Base-by-base conservation (phyloP, 2,329 filamentous ascomycete species). In the Botrytis byssoidea region DNA sequence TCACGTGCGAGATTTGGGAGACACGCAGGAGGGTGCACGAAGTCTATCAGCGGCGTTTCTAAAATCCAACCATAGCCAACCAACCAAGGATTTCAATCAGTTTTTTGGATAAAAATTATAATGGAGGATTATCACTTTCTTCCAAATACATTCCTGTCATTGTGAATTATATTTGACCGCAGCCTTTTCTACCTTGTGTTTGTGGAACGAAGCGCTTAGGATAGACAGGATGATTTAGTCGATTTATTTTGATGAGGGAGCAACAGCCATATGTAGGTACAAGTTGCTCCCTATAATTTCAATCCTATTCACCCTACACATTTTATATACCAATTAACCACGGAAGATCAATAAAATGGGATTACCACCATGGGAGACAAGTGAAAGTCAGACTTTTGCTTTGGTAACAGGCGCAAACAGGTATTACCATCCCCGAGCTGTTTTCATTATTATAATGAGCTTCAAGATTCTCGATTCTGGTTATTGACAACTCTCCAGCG, bases 391-490 rank as follows among this genome's bases (percentile, higher is more conserved):
- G 79, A 82, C 86, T 65, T 89, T 89, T 80, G 89, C 93, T 14
- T 85, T 97, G 57, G 89, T 97, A 59, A 97, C 94, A 0, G 94
- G 94, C 71, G 93, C 93, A 51, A 97, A 97, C 83, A 95, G 93
- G 94, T 95, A 87, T 80, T 65, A 40, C 25, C n/a, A 20, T 57
- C n/a, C 48, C 42, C 65, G 25, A 35, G 42, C n/a, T 60, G 68
- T 44, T 10, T 29, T 40, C 60, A 71, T 37, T 63, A 46, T 35
- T 51, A 59, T 16, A 14, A 44, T 32, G 37, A 42, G 37, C 42
- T 63, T 44, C 44, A 51, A 65, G 14, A 5, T 64, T 48, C 60
- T 51, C 44, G 7, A 20, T 48, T 48, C 29, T 40, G 25, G 59
- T 65, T 73, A 77, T 81, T 85, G 75, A 84, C 79, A 46, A n/a